Percentiles rank a stretch among this genome's conserved stretches.
phyloP scores from a whole-genome alignment of 2,329 filamentous ascomycete species.

The Phaeophleospora eucalypticola region DNA sequence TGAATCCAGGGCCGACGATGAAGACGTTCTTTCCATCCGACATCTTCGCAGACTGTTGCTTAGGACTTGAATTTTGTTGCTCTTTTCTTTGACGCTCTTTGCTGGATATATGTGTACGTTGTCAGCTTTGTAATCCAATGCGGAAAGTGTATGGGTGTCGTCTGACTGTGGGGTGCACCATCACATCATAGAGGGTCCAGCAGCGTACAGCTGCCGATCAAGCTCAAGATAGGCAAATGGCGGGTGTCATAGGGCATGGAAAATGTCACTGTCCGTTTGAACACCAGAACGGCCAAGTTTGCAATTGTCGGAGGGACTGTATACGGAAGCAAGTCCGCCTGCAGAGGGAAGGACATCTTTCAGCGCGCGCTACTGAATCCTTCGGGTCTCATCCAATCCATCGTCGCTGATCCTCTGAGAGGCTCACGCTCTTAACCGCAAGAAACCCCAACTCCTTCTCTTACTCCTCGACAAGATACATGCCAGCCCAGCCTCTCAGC shows the following conservation, averaged over 20 bases:
- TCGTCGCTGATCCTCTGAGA: too few relatives aligned
- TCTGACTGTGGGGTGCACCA: not conserved
- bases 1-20: slow-evolving; percentile 46
- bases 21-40: slow-evolving; percentile 34
- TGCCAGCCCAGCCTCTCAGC: not conserved
- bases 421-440: too few relatives aligned
- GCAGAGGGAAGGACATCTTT: too few relatives aligned
- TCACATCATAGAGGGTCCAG: slow-evolving; percentile 6
- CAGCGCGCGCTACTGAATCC: too few relatives aligned
- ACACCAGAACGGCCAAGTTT: too few relatives aligned
- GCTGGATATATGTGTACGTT: not conserved
- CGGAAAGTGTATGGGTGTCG: not conserved
- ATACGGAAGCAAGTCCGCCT: too few relatives aligned
- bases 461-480: not conserved
- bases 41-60: slow-evolving; percentile 11
- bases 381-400: too few relatives aligned
- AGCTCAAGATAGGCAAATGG: not conserved
- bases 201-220: not conserved
- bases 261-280: too few relatives aligned
- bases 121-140: slow-evolving; percentile 1
- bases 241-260: not conserved
- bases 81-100: too few relatives aligned
- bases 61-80: too few relatives aligned
- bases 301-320: not conserved
- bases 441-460: not conserved